phyloP scores from a whole-genome alignment of 352 stramenopile genomes.

The Pythium brachiatum region DNA sequence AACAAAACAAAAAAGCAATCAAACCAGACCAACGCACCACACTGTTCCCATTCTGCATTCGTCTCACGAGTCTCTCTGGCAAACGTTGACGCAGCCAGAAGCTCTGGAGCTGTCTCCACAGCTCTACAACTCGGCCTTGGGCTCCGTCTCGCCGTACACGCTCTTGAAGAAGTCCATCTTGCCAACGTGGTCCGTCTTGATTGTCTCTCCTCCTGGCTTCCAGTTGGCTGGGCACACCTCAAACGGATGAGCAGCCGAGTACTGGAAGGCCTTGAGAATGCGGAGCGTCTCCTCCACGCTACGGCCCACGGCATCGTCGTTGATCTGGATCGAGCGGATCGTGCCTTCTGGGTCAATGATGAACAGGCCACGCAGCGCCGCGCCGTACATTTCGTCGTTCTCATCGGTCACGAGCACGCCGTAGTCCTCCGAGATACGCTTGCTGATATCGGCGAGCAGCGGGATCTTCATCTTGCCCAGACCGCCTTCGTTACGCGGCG shows the following conservation, averaged over 20 bases:
- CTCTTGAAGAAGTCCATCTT: conserved; percentile 86
- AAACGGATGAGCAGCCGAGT: conserved; percentile 60
- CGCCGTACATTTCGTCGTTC: conserved; percentile 76
- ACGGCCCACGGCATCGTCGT: conserved; percentile 78
- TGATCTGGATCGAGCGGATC: conserved; percentile 84
- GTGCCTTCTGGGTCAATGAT: conserved; percentile 84
- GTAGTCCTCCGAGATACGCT: conserved; percentile 83
- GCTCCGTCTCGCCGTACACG: conserved; percentile 59
- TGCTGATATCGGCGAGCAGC: conserved; percentile 78
- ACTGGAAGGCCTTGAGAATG: conserved; percentile 87
- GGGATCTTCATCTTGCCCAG: conserved; percentile 85
- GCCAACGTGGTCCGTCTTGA: conserved; percentile 81
- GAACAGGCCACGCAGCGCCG: conserved; percentile 74
- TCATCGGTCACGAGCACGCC: conserved; percentile 82
- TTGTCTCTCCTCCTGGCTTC: conserved; percentile 79
- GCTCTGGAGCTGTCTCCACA: too few relatives aligned
- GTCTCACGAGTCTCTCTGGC: neutral
- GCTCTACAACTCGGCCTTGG: conserved; percentile 47
- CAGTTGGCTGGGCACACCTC: conserved; percentile 88
- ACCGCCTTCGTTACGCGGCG: conserved; percentile 68
- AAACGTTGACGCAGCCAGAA: neutral
- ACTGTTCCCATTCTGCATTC: neutral
- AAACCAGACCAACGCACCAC: conserved; percentile 5
- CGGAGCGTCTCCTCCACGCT: conserved; percentile 82
- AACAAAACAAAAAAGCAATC: conserved; percentile 8